A percentile compares a stretch with the other conserved stretches of the same genome.
phyloP scores from a whole-genome alignment of 768 basidiomycete genomes.

The Leucocoprinus birnbaumii region DNA sequence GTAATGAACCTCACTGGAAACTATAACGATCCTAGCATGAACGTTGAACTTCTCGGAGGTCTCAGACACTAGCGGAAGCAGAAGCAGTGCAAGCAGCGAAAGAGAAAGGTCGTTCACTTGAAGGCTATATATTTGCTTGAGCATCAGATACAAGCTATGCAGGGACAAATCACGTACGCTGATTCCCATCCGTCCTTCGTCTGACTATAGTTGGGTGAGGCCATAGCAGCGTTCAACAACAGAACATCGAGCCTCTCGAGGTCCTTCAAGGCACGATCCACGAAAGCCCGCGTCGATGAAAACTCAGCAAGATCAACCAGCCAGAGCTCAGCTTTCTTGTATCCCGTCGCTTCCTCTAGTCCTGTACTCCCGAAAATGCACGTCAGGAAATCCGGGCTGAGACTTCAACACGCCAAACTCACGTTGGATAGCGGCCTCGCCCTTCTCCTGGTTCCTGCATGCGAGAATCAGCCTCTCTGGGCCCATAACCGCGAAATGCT shows the following conservation, averaged over 20 bases:
- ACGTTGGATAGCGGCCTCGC: slow-evolving; percentile 32
- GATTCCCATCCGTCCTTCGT: slow-evolving; percentile 43
- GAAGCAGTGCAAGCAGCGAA: slow-evolving; percentile 31
- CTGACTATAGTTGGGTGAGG: slow-evolving; percentile 20
- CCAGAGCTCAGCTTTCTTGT: slow-evolving; percentile 31
- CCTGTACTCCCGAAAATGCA: slow-evolving; percentile 13
- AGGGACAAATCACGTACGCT: slow-evolving; percentile 24
- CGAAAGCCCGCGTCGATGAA: slow-evolving; percentile 33
- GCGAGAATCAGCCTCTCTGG: slow-evolving; percentile 34
- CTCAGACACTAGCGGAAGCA: slow-evolving; percentile 36
- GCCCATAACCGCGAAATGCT: slow-evolving; percentile 43
- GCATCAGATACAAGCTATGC: neutral
- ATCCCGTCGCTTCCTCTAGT: slow-evolving; percentile 27
- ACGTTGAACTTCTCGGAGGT: slow-evolving; percentile 26
- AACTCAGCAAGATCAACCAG: slow-evolving; percentile 35
- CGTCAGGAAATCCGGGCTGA: no score
- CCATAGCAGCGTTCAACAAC: slow-evolving; percentile 40
- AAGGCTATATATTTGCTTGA: slow-evolving; percentile 24
- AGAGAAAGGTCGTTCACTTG: slow-evolving; percentile 43
- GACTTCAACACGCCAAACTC: slow-evolving; percentile 14
- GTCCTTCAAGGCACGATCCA: slow-evolving; percentile 27
- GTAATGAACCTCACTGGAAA: slow-evolving; percentile 38
- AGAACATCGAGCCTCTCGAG: slow-evolving; percentile 38
- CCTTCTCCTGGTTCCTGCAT: slow-evolving; percentile 32
- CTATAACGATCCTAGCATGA: slow-evolving; percentile 32